A percentile compares a stretch with the other conserved stretches of the same genome.
Evolutionary conservation across 192 early-diverging fungal genomes (phyloP).

Genomic region (Obelidium mucronatum): DNA sequence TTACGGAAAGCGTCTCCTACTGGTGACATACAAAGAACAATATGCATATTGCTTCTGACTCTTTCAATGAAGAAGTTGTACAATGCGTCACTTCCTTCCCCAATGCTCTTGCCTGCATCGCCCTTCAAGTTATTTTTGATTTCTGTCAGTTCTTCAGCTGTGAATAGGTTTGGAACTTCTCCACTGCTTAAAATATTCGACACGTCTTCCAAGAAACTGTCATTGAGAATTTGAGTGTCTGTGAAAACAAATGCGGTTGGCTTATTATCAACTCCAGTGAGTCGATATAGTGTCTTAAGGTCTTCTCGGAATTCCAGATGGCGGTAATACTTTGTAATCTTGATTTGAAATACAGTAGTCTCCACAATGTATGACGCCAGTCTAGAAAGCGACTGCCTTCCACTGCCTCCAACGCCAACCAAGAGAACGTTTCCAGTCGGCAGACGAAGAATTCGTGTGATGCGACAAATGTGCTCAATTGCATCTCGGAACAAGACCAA

Average conservation of each 20-base stretch:
- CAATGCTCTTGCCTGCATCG: constrained; percentile 37
- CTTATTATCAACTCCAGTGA: constrained; percentile 60
- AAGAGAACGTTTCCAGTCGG: constrained; percentile 62
- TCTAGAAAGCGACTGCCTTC: constrained; percentile 56
- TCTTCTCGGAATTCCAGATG: constrained; percentile 66
- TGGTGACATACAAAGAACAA: constrained; percentile 66
- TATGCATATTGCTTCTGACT: constrained; percentile 61
- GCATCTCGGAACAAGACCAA: constrained; percentile 64
- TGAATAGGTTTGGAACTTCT: constrained; percentile 65
- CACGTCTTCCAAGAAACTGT: constrained; percentile 62
- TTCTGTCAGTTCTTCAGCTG: constrained; percentile 58
- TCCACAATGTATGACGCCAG: constrained; percentile 63
- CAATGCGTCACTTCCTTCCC: constrained; percentile 49
- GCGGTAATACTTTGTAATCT: constrained; percentile 66
- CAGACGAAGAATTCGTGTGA: constrained; percentile 59
- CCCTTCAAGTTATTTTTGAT: constrained; percentile 52
- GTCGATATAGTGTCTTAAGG: constrained; percentile 57
- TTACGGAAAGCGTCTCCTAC: constrained; percentile 67
- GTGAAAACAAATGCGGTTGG: constrained; percentile 65
- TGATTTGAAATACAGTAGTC: constrained; percentile 63
- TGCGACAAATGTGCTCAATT: constrained; percentile 66
- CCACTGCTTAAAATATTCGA: constrained; percentile 68
- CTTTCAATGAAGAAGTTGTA: constrained; percentile 60
- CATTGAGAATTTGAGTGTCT: constrained; percentile 63
- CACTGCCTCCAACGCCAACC: constrained; percentile 65